phyloP scores from a whole-genome alignment of 2,329 filamentous ascomycete genomes.

The Epichloe brachyelytri region DNA sequence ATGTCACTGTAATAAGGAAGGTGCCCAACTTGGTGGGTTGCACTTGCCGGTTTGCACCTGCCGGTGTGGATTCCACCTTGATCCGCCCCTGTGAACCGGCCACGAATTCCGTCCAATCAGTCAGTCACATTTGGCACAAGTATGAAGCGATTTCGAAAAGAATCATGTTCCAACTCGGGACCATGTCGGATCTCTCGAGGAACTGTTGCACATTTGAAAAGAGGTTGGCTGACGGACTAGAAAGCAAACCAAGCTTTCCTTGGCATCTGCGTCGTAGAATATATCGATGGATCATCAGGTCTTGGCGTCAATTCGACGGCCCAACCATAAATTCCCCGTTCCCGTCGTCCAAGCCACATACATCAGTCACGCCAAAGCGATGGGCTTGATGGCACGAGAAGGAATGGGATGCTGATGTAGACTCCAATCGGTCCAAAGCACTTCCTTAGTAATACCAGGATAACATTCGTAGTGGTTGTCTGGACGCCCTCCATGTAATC shows the following conservation, averaged over 20 bases:
- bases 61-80: not conserved
- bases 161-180: too few relatives aligned
- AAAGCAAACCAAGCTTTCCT: conserved; percentile 17
- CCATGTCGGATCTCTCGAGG: too few relatives aligned
- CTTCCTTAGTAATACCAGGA: too few relatives aligned
- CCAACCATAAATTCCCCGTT: not conserved
- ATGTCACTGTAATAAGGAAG: too few relatives aligned
- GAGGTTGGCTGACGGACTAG: not conserved
- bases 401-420: too few relatives aligned
- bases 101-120: not conserved
- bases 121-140: not conserved
- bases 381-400: not conserved
- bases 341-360: not conserved
- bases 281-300: not conserved
- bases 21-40: not conserved
- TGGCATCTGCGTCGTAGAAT: conserved; percentile 12
- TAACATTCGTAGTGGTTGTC: too few relatives aligned
- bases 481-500: too few relatives aligned
- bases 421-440: too few relatives aligned
- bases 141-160: too few relatives aligned
- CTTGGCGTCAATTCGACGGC: not conserved
- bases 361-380: not conserved
- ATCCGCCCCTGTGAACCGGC: not conserved
- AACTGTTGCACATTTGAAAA: too few relatives aligned
- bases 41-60: not conserved